Base-by-base conservation (phyloP, 441 rosid genomes). In the Sinapis alba region DNA sequence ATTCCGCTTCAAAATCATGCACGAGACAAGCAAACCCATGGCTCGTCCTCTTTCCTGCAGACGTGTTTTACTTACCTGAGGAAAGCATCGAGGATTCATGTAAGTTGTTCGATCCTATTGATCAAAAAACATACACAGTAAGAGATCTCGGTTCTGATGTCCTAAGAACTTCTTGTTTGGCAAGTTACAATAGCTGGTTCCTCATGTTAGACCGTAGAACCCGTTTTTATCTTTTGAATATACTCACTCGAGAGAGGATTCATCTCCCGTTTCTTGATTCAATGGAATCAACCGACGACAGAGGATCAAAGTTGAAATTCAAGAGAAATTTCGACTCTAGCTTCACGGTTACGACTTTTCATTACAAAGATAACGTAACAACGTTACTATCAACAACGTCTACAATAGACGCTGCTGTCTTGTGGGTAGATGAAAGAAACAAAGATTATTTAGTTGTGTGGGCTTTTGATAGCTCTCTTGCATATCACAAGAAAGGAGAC, bases 21-120 rank as follows among this genome's bases (percentile, higher is more conserved):
- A 8, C 1, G 24, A 18, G 57, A 51, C 57, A 51, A 51, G 18
- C 18, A 69, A 38, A 7, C 27, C 66, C 74, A 45, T 70, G 66
- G 74, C 5, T 51, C 11, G 6, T 51, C 57, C 57, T 51, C 24
- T 51, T 51, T 47, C 54, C 54, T 47, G 54, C 10, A 47, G 54
- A 47, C 21, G 54, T 47, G 7, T 21, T 47, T 47, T 21, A 47
- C 54, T 47, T 47, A 47, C 54, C 54, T 16, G 10, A 7, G 10
- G 57, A 51, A 51, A 51, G 54, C 54, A 47, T 47, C 21, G 54
- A 51, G 0, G 57, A 19, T 51, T 51, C 57, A 19, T 51, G 57
- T 51, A 51, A 51, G 57, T 51, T 51, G 57, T 51, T 19, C 24
- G 57, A 51, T 19, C 57, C 57, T 51, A 18, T 51, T 19, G 24